A percentile compares a stretch with the other conserved stretches of the same genome.
phyloP scores from a whole-genome alignment of 768 basidiomycete genomes.

The Austroboletus eburneus region DNA sequence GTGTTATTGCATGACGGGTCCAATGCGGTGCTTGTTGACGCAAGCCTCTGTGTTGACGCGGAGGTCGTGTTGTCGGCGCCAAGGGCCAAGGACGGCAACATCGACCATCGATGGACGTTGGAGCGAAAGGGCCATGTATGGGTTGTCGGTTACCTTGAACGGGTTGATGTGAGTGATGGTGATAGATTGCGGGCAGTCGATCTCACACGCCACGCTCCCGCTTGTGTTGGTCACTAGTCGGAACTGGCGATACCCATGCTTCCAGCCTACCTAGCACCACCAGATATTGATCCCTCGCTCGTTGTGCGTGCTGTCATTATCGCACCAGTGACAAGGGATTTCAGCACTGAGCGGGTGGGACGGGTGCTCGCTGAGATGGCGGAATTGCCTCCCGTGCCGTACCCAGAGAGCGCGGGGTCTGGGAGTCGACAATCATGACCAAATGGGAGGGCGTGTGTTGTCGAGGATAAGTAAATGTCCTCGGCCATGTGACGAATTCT shows the following conservation, averaged over 20 bases:
- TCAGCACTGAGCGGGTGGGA: constrained; percentile 34
- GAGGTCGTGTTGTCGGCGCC: constrained; percentile 13
- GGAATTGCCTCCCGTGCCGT: constrained; percentile 14
- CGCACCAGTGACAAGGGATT: constrained; percentile 39
- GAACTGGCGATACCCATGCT: constrained; percentile 40
- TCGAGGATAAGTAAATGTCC: background rate
- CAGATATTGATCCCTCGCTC: constrained; percentile 40
- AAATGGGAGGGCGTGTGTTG: background rate
- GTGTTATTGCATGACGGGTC: constrained; percentile 48
- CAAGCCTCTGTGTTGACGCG: constrained; percentile 45
- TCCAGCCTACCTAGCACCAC: constrained; percentile 38
- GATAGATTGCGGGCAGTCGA: constrained; percentile 6
- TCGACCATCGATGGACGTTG: constrained; percentile 42
- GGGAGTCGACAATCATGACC: constrained; percentile 1
- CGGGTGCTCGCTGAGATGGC: constrained; percentile 21
- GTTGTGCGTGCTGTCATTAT: constrained; percentile 55
- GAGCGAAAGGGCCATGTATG: constrained; percentile 50
- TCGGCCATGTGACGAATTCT: constrained; percentile 19
- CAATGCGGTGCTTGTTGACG: constrained; percentile 54
- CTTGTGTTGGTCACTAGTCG: constrained; percentile 27
- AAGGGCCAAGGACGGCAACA: constrained; percentile 4
- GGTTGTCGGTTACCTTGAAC: constrained; percentile 58
- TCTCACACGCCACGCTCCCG: constrained; percentile 14
- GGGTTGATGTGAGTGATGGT: constrained; percentile 35
- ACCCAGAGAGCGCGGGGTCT: constrained; percentile 15